Evolutionary conservation across 1,139 yeast genomes (phyloP).

Genomic region (Yamadazyma epiphylla): DNA sequence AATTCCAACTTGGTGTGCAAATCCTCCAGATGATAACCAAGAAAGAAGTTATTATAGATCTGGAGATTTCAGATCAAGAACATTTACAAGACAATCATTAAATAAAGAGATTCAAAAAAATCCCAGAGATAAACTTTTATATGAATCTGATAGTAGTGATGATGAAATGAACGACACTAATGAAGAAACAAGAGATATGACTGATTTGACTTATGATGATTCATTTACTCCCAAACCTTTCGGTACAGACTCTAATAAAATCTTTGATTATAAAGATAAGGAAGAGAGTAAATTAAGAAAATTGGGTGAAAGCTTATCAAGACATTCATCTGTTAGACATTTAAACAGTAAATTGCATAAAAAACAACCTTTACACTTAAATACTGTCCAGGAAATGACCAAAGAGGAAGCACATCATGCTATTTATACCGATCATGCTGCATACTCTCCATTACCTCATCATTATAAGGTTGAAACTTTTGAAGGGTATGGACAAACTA

Average conservation of each 20-base stretch:
- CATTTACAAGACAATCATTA: slow-evolving; percentile 1
- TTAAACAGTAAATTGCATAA: slow-evolving; percentile 12
- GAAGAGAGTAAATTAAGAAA: slow-evolving; percentile 27
- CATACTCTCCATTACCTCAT: slow-evolving; percentile 15
- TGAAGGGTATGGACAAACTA: slow-evolving; percentile 8
- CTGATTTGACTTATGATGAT: not conserved
- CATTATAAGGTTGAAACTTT: slow-evolving; percentile 15
- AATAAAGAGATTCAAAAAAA: slow-evolving; percentile 1
- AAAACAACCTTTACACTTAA: slow-evolving; percentile 2
- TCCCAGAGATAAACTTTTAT: slow-evolving; percentile 11
- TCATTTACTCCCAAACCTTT: not conserved
- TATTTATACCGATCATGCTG: slow-evolving; percentile 13
- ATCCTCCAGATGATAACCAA: slow-evolving; percentile 25
- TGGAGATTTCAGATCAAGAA: slow-evolving; percentile 8
- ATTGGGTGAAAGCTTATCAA: slow-evolving; percentile 30
- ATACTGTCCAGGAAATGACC: slow-evolving; percentile 5
- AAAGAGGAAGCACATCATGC: slow-evolving; percentile 15
- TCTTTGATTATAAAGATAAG: slow-evolving; percentile 7
- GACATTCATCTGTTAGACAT: slow-evolving; percentile 24
- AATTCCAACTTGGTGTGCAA: slow-evolving; percentile 44
- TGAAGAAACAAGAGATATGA: slow-evolving; percentile 3
- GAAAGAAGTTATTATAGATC: slow-evolving; percentile 10
- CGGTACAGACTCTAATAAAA: no score
- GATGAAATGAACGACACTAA: slow-evolving; percentile 1
- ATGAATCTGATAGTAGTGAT: slow-evolving; percentile 6